Evolutionary conservation across 2,329 filamentous ascomycete species (phyloP), one percentile per base, ranked within the genome.

Genomic region (Microascus cirrosus): DNA sequence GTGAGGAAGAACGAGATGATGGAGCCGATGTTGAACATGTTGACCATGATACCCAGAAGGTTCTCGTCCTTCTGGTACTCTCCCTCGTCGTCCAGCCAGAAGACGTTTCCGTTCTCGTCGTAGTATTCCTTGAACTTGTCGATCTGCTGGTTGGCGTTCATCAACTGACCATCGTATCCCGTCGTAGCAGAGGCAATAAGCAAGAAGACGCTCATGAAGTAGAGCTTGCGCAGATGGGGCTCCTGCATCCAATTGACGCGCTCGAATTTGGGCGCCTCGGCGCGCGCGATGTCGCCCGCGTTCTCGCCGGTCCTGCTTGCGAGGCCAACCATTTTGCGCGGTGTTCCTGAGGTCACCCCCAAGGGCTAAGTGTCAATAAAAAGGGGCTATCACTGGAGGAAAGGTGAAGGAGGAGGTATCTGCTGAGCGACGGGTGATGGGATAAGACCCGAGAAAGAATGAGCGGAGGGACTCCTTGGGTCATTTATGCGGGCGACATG

Each of bases 161-260:
- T 72, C 60, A 82, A 71, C 76, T 80, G 79, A 58, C 81, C 80
- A 69, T 85, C 82, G 65, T 83, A 84, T 57, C 81, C 81, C 10
- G 80, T 84, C 35, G 81, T 84, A 51, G 81, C 81, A 34, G 81
- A 84, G 13, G 79, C 81, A 58, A 84, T 71, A 67, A 81, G 79
- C 59, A 85, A 72, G 59, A 84, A 75, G 24, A 74, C 68, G 60
- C 73, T 74, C 65, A 76, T 74, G 56, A 73, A 73, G 65, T 84
- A 84, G 12, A 84, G 74, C 65, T 74, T 78, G 56, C 81, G 73
- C 58, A 84, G 69, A 64, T 81, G 77, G 45, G 79, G 79, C 61
- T 84, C 78, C 63, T 70, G 73, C 60, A 72, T 77, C 82, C 82
- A 85, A 57, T 69, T 75, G 22, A 83, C 80, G 59, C 73, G 72